phyloP scores from a whole-genome alignment of 306 rosid species.

The Boehmeria nivea region DNA sequence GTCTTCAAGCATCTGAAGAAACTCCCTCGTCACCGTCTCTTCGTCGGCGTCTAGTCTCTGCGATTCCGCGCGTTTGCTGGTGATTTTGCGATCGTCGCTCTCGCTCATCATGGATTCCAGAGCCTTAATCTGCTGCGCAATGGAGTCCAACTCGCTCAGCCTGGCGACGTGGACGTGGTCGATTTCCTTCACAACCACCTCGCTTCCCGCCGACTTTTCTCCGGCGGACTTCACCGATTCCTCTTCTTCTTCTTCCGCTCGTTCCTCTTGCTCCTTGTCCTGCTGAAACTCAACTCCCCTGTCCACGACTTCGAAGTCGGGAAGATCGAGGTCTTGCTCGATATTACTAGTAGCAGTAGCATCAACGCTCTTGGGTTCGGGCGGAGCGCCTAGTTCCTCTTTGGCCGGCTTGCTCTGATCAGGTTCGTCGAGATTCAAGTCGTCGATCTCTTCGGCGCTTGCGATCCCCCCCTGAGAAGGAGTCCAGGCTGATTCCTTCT shows the following conservation, averaged over 20 bases:
- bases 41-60: constrained; percentile 75
- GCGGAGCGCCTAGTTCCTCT: constrained; percentile 19
- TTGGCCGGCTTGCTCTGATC: constrained; percentile 31
- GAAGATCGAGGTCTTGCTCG: constrained; percentile 74
- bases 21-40: constrained; percentile 81
- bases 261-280: constrained; percentile 19
- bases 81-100: constrained; percentile 20
- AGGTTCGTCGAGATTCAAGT: constrained; percentile 87
- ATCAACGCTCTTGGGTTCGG: too few species aligned
- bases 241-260: constrained; percentile 30
- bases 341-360: too few species aligned
- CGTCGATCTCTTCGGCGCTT: constrained; percentile 60
- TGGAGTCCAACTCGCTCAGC: constrained; percentile 70
- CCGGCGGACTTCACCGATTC: constrained; percentile 44
- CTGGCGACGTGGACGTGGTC: constrained; percentile 53
- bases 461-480: constrained; percentile 41
- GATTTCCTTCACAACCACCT: constrained; percentile 69
- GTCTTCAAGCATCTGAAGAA: constrained; percentile 87
- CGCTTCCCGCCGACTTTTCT: constrained; percentile 45
- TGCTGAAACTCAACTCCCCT: constrained; percentile 83
- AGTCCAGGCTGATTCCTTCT: constrained; percentile 52
- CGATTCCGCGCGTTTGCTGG: constrained; percentile 44
- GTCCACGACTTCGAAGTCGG: constrained; percentile 81
- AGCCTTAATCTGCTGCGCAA: constrained; percentile 91
- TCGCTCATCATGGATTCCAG: constrained; percentile 81